phyloP scores from a whole-genome alignment of 768 basidiomycete species.

The Gyrodon lividus region DNA sequence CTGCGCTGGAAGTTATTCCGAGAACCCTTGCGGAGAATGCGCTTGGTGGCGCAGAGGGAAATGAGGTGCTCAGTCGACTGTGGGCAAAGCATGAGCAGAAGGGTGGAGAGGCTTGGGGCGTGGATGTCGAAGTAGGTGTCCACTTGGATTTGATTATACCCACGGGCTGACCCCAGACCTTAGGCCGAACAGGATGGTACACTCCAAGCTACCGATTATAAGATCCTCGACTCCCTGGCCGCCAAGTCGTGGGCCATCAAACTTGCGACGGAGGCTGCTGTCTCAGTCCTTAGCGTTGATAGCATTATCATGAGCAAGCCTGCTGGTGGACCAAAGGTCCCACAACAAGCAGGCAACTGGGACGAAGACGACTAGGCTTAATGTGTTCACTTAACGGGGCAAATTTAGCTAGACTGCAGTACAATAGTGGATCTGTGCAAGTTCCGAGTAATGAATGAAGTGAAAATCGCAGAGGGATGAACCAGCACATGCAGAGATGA shows the following conservation, averaged over 20 bases:
- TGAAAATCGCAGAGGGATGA: background rate
- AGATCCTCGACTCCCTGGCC: slow-evolving; percentile 84
- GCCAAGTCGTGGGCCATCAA: slow-evolving; percentile 89
- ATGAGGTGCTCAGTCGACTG: slow-evolving; percentile 84
- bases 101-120: slow-evolving; percentile 74
- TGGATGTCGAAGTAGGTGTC: slow-evolving; percentile 77
- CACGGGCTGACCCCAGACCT: background rate
- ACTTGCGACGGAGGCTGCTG: slow-evolving; percentile 89
- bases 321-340: slow-evolving; percentile 85
- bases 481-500: slow-evolving; percentile 11
- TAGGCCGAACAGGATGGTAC: slow-evolving; percentile 82
- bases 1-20: slow-evolving; percentile 89
- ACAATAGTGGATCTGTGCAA: slow-evolving; percentile 29
- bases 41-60: slow-evolving; percentile 84
- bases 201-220: slow-evolving; percentile 54
- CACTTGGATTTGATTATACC: background rate
- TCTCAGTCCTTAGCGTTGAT: slow-evolving; percentile 90
- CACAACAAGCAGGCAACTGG: slow-evolving; percentile 86
- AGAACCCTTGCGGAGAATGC: slow-evolving; percentile 95
- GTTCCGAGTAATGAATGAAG: slow-evolving; percentile 18
- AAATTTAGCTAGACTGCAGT: slow-evolving; percentile 20
- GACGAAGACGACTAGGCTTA: slow-evolving; percentile 59
- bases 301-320: slow-evolving; percentile 97
- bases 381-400: slow-evolving; percentile 7
- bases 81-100: slow-evolving; percentile 88